These are phyloP conservation scores for Aeminium ludgeri DNA, from an alignment of 495 filamentous ascomycete genomes.

Conservation along the genomic window DNA sequence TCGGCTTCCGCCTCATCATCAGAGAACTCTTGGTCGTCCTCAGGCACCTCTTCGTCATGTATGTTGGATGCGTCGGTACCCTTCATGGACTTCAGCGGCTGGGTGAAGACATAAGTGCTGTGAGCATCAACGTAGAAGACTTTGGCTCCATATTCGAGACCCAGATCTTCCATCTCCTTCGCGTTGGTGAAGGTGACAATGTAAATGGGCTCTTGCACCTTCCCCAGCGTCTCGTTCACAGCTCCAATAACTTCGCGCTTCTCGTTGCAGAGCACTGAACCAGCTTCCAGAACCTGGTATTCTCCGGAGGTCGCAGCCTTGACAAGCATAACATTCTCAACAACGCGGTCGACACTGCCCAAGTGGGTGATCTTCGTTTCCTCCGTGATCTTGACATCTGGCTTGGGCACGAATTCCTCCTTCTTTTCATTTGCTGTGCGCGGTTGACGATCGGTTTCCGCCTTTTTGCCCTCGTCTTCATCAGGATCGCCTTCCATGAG, in stretches of 20 bases:
- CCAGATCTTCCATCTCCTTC: slow-evolving; percentile 46
- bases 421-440: slow-evolving; percentile 58
- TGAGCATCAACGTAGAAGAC: slow-evolving; percentile 64
- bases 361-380: slow-evolving; percentile 61
- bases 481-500: slow-evolving; percentile 67
- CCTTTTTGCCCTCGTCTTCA: slow-evolving; percentile 39
- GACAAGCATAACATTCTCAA: slow-evolving; percentile 63
- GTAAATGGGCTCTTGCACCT: slow-evolving; percentile 69
- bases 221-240: slow-evolving; percentile 64
- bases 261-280: slow-evolving; percentile 67
- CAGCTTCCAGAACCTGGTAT: slow-evolving; percentile 63
- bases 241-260: slow-evolving; percentile 60
- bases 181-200: slow-evolving; percentile 50
- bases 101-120: slow-evolving; percentile 67
- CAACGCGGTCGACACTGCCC: slow-evolving; percentile 51
- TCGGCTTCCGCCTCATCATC: slow-evolving; percentile 89
- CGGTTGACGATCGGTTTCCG: slow-evolving; percentile 26
- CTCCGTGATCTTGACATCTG: slow-evolving; percentile 52
- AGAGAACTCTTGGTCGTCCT: slow-evolving; percentile 81
- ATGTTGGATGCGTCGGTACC: slow-evolving; percentile 86
- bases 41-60: slow-evolving; percentile 78
- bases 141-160: slow-evolving; percentile 43
- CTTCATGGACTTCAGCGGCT: slow-evolving; percentile 57
- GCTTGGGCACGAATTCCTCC: slow-evolving; percentile 52
- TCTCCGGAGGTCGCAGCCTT: slow-evolving; percentile 64